Evolutionary conservation across 202 grass and related monocot genomes (phyloP).

Genomic region (Panicum virgatum): DNA sequence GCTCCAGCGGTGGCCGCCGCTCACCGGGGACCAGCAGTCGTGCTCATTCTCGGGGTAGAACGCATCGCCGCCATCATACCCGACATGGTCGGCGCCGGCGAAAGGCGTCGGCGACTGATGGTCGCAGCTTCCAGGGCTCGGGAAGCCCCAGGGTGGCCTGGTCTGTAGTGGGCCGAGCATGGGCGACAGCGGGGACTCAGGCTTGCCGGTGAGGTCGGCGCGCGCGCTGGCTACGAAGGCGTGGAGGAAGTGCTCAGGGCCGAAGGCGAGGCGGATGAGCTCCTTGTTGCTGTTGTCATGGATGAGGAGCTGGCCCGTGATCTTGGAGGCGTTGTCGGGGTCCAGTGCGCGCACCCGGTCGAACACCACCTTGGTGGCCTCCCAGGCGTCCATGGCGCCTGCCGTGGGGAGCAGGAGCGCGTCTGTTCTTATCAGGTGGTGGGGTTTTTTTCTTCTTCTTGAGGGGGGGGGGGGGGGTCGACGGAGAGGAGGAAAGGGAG

Average conservation of each 20-base stretch:
- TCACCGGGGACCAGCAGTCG: conserved; percentile 26
- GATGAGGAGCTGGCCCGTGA: conserved; percentile 66
- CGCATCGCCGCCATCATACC: conserved; percentile 26
- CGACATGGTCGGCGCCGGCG: background rate
- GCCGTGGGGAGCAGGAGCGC: background rate
- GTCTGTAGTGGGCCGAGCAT: background rate
- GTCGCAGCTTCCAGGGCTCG: background rate
- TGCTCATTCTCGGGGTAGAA: conserved; percentile 37
- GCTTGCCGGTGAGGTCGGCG: conserved; percentile 40
- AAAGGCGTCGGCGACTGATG: conserved; percentile 24
- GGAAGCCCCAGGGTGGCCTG: background rate
- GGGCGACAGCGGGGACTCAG: conserved; percentile 8
- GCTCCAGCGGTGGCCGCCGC: conserved; percentile 36
- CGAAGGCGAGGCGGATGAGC: conserved; percentile 80
- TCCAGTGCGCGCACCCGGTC: conserved; percentile 64
- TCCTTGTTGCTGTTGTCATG: conserved; percentile 71
- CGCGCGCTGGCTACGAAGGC: conserved; percentile 48
- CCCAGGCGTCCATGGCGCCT: conserved; percentile 67
- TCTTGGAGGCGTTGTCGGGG: conserved; percentile 65
- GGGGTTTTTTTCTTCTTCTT: background rate
- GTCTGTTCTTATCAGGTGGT: no score
- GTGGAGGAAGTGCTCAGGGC: conserved; percentile 73
- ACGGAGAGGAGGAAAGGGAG: background rate
- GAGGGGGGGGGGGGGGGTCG: background rate
- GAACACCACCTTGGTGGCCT: conserved; percentile 84